phyloP scores from a whole-genome alignment of 2,329 filamentous ascomycete genomes.

The Metarhizium brunneum region DNA sequence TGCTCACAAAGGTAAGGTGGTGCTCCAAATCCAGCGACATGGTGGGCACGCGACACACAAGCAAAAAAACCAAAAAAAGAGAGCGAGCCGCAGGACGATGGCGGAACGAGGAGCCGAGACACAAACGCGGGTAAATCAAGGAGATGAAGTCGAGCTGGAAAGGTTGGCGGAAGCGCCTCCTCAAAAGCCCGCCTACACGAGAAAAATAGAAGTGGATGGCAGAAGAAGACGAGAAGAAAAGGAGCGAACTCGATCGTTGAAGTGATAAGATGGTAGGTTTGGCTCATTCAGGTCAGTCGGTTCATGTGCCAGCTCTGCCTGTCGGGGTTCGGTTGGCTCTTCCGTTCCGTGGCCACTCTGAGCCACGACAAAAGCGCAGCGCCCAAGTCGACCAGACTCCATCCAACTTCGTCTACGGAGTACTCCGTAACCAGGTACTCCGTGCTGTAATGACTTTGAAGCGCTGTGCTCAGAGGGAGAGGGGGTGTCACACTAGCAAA shows the following conservation, averaged over 20 bases:
- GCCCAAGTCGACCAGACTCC: neutral
- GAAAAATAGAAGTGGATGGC: slow-evolving; percentile 1
- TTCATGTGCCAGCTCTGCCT: slow-evolving; percentile 3
- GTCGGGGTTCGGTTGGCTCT: neutral
- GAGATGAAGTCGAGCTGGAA: neutral
- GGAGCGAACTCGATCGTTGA: slow-evolving; percentile 1
- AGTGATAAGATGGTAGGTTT: slow-evolving; percentile 4
- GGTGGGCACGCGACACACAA: slow-evolving; percentile 11
- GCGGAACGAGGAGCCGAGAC: slow-evolving; percentile 4
- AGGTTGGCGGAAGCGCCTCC: neutral
- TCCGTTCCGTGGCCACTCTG: neutral
- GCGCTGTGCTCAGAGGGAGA: neutral
- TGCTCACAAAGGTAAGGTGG: slow-evolving; percentile 64
- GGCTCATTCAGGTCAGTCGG: neutral
- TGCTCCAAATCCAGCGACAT: slow-evolving; percentile 73
- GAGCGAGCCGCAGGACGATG: slow-evolving; percentile 3
- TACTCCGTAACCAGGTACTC: neutral
- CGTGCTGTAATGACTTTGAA: neutral
- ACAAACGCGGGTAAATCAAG: neutral
- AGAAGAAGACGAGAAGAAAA: neutral
- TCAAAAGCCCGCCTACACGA: neutral
- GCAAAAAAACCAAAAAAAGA: neutral
- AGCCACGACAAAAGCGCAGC: neutral
- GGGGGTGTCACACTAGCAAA: neutral
- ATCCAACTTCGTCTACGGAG: neutral